Base-by-base conservation (phyloP, 1,139 yeast genomes). In the Candida tropicalis region DNA sequence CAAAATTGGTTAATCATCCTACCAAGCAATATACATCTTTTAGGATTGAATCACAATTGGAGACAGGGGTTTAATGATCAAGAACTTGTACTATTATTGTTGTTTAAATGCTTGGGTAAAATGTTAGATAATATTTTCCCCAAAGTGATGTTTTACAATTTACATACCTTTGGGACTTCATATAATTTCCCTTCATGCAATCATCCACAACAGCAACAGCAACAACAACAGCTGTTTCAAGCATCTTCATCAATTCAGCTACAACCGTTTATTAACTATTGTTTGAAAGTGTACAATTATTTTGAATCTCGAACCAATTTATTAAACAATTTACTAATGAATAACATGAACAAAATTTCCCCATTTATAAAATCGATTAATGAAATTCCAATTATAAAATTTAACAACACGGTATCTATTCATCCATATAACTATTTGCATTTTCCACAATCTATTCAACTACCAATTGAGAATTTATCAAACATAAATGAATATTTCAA, bases 41-140 rank as follows among this genome's bases (percentile, higher is more conserved):
- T 55, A 9, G 35, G 35, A 11, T 20, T 29, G 12, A 50, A 49
- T 3, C 36, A 42, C 17, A 33, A 53, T n/a, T n/a, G n/a, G n/a
- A n/a, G n/a, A n/a, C n/a, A n/a, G n/a, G n/a, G n/a, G 10, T 42
- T 39, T 5, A 53, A 56, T 40, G 59, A 62, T 2, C 25, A 56
- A 3, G 59, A 59, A 32, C 50, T 49, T 15, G 42, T 58, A 1
- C 33, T 61, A 2, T 44, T 58, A 43, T 45, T 53, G 26, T 49
- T 63, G 4, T 65, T 50, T 44, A 42, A 47, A 13, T 39, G 60
- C 2, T 38, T 65, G 27, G 42, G 61, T 2, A 43, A 43, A 3
- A 48, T 62, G 5, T 44, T 65, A 25, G 62, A 61, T 31, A 57
- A 56, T 40, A 37, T 65, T 25, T 59, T 65, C 44, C 70, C 70